A percentile compares a stretch with the other conserved stretches of the same genome.
Conservation (phyloP, 2,329 filamentous ascomycete genomes). For the Arthrinium phaeospermum region DNA sequence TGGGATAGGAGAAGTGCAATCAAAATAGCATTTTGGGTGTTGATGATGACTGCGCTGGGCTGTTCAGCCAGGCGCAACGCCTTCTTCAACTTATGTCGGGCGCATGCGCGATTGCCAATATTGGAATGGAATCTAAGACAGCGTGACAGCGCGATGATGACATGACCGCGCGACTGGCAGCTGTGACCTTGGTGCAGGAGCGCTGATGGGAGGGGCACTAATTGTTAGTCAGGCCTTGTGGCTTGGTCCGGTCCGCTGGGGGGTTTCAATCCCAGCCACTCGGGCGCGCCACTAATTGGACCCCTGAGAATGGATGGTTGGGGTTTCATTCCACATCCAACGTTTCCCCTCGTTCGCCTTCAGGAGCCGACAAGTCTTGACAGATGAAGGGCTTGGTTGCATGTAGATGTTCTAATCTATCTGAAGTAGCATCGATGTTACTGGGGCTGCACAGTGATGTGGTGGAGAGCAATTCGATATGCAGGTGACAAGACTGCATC, state of each 20-base stretch:
- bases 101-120: not conserved
- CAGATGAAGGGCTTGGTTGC: not conserved
- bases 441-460: too few species aligned
- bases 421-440: too few species aligned
- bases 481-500: too few species aligned
- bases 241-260: not conserved
- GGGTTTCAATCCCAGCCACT: not conserved
- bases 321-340: not conserved
- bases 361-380: not conserved
- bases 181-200: not conserved
- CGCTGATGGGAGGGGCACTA: not conserved
- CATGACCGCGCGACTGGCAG: not conserved
- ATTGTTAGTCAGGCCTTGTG: not conserved
- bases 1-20: not conserved
- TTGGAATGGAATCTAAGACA: not conserved
- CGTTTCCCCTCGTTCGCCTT: not conserved
- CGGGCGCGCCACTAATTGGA: not conserved
- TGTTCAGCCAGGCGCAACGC: slow-evolving; percentile 5
- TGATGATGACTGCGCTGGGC: not conserved
- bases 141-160: slow-evolving; percentile 8
- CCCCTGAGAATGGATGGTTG: not conserved
- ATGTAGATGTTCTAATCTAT: not conserved
- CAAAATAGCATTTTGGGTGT: not conserved
- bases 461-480: too few species aligned
- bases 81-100: not conserved